Evolutionary conservation across 2,329 filamentous ascomycete species (phyloP).

Genomic region (Plenodomus tracheiphilus): DNA sequence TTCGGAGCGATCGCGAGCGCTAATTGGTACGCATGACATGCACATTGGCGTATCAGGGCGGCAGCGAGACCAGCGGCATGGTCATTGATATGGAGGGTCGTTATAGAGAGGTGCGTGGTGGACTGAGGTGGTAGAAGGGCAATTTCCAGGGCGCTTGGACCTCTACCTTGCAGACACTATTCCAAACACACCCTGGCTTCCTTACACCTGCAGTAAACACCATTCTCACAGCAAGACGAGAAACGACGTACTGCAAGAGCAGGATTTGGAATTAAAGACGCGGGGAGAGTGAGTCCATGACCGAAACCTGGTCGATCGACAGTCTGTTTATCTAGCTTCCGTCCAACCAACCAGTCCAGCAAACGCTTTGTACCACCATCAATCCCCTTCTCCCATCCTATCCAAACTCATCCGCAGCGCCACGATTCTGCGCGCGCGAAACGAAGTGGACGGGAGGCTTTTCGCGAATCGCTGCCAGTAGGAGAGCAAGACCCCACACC

Average conservation of each 20-base stretch:
- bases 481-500: not conserved
- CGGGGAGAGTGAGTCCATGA: not conserved
- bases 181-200: conserved; percentile 4
- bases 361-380: not conserved
- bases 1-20: not conserved
- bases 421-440: conserved; percentile 13
- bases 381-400: not conserved
- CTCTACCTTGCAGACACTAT: conserved; percentile 1
- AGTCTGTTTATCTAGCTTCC: not conserved
- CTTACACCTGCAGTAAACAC: not conserved
- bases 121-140: conserved; percentile 9
- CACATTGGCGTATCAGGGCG: conserved; percentile 1
- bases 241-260: not conserved
- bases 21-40: conserved; percentile 2
- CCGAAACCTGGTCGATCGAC: not conserved
- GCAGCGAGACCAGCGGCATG: conserved; percentile 1
- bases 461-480: not conserved
- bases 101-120: conserved; percentile 10
- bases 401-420: conserved; percentile 4
- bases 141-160: conserved; percentile 13
- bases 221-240: not conserved
- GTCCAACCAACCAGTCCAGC: not conserved
- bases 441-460: conserved; percentile 3
- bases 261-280: not conserved
- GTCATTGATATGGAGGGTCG: conserved; percentile 7